Evolutionary conservation across 257 asterid genomes (phyloP).

Genomic region (Vinca minor): DNA sequence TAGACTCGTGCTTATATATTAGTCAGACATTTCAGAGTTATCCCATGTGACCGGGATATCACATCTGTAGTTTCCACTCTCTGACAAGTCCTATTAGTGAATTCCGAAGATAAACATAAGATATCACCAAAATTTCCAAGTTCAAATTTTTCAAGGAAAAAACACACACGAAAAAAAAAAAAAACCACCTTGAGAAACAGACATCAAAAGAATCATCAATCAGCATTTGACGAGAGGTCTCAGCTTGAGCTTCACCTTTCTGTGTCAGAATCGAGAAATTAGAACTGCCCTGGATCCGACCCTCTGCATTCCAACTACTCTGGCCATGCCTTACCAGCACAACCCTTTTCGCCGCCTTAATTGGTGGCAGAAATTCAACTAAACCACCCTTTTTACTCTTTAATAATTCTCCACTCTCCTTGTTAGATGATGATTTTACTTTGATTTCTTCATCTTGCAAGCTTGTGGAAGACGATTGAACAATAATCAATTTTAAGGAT

Average conservation of each 20-base stretch:
- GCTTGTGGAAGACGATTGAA: slow-evolving; percentile 15
- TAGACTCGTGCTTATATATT: too few species aligned
- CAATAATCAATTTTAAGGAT: slow-evolving; percentile 1
- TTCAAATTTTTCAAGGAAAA: too few species aligned
- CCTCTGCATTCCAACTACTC: slow-evolving; percentile 98
- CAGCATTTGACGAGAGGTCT: slow-evolving; percentile 87
- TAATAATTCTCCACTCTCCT: slow-evolving; percentile 4
- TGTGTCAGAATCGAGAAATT: slow-evolving; percentile 73
- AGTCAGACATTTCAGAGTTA: too few species aligned
- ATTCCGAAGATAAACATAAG: neutral
- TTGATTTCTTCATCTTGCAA: slow-evolving; percentile 9
- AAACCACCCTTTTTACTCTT: slow-evolving; percentile 11
- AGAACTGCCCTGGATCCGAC: slow-evolving; percentile 96
- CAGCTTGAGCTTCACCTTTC: slow-evolving; percentile 89
- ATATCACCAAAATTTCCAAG: neutral
- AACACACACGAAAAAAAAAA: neutral
- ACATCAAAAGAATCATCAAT: slow-evolving; percentile 72
- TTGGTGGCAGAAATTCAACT: slow-evolving; percentile 48
- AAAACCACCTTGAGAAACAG: slow-evolving; percentile 69
- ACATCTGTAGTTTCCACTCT: slow-evolving; percentile 1
- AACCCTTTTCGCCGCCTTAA: slow-evolving; percentile 69
- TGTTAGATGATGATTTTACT: neutral
- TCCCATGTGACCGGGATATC: too few species aligned
- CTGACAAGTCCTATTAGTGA: neutral
- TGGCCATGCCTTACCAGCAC: slow-evolving; percentile 91